Base-by-base conservation (phyloP, 2,329 filamentous ascomycete genomes). In the Coniella lustricola region DNA sequence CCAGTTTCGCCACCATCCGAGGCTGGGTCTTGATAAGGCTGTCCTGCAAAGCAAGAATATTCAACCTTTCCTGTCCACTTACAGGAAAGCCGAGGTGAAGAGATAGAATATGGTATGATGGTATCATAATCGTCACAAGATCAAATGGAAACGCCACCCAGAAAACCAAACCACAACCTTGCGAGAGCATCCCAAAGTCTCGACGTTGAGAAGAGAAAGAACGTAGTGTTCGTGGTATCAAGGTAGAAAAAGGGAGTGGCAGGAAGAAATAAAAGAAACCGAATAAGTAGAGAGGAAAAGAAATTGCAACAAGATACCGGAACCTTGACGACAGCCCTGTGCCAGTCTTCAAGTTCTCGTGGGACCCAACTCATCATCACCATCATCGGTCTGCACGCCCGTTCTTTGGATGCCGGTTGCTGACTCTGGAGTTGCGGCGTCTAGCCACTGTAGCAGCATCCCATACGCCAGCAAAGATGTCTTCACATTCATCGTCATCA, bases 401-500 rank as follows among this genome's bases (percentile, higher is more conserved):
- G 21, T 40, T 47, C 17, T 17, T 4, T 17, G 33, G 13, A n/a
- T 33, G 43, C 12, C 44, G 33, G 7, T 44, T 46, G 21, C 59
- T 56, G 29, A 64, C 60, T 58, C 67, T 69, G 31, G 64, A 64
- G 18, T 60, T 65, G 45, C 75, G 68, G 45, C 76, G 67, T 57
- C 64, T 69, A 1, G 72, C 72, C 12, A 74, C 77, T 1, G 64
- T 65, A 20, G 73, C 71, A 2, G 77, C 65, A 57, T 83, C 73
- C 81, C 81, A 85, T 4, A 69, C 69, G 1, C 81, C 81, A 0
- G 73, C 66, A 62, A 85, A 85, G 31, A 85, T 65, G 37, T 84
- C 81, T 48, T 84, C 81, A 45, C 81, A 83, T 59, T 85, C 81
- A 34, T 84, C 79, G 51, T 83, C 79, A 53, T 84, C 77, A 8